Conservation (phyloP, 2,329 filamentous ascomycete species). For the Ambrosiella cleistominuta region DNA sequence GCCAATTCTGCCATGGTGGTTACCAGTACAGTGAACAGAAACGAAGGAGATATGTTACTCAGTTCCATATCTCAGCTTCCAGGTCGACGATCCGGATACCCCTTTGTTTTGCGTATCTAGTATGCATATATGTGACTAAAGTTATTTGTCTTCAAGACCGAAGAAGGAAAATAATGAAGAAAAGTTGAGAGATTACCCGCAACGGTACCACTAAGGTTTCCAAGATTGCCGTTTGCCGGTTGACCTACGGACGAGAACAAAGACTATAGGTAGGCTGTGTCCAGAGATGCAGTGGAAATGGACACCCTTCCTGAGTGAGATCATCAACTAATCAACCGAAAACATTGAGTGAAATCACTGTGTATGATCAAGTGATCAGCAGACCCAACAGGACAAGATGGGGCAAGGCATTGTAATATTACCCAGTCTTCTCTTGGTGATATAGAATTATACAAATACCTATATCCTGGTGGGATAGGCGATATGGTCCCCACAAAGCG, state of each 20-base stretch:
- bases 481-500: background rate
- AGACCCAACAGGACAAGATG: no score
- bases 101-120: conserved; percentile 1
- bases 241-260: background rate
- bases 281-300: background rate
- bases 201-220: background rate
- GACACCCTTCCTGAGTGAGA: background rate
- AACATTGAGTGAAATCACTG: background rate
- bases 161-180: background rate
- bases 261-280: background rate
- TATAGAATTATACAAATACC: no score
- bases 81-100: background rate
- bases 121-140: background rate
- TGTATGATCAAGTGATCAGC: no score
- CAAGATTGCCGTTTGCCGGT: background rate
- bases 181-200: background rate
- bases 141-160: background rate
- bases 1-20: background rate
- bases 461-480: background rate
- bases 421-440: no score
- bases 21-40: background rate
- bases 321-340: background rate
- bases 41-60: background rate
- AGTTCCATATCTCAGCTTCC: background rate
- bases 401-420: no score